phyloP scores from a whole-genome alignment of 179 eudicot genomes.

The Actinidia chinensis region DNA sequence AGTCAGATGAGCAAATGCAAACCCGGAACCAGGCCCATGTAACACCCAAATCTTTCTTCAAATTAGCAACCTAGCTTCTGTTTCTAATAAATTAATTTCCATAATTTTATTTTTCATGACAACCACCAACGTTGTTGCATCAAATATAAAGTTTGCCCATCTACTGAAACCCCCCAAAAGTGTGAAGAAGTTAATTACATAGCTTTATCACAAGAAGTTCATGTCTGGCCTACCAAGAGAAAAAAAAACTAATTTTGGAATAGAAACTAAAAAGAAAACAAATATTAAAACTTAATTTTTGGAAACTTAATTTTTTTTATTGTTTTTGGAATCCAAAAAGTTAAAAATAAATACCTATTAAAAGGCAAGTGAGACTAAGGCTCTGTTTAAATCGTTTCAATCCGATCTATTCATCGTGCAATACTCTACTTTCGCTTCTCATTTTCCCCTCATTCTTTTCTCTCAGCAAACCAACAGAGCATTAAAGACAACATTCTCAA shows the following conservation, averaged over 20 bases:
- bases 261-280: neutral
- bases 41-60: neutral
- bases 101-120: neutral
- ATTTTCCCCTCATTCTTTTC: neutral
- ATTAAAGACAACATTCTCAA: neutral
- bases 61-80: constrained; percentile 2
- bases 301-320: neutral
- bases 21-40: neutral
- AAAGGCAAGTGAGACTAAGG: neutral
- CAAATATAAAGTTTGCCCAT: too few relatives aligned
- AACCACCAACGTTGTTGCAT: neutral
- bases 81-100: neutral
- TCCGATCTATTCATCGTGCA: constrained; percentile 8
- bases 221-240: neutral
- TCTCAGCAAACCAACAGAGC: constrained; percentile 8
- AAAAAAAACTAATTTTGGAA: neutral
- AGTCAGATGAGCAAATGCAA: neutral
- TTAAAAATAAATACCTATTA: neutral
- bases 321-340: too few relatives aligned
- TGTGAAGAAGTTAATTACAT: too few relatives aligned
- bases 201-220: too few relatives aligned
- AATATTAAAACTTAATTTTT: neutral
- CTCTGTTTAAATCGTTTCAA: neutral
- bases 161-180: too few relatives aligned
- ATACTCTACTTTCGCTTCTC: neutral